Conservation (phyloP, 2,329 filamentous ascomycete species). For the Aspergillus latus region DNA sequence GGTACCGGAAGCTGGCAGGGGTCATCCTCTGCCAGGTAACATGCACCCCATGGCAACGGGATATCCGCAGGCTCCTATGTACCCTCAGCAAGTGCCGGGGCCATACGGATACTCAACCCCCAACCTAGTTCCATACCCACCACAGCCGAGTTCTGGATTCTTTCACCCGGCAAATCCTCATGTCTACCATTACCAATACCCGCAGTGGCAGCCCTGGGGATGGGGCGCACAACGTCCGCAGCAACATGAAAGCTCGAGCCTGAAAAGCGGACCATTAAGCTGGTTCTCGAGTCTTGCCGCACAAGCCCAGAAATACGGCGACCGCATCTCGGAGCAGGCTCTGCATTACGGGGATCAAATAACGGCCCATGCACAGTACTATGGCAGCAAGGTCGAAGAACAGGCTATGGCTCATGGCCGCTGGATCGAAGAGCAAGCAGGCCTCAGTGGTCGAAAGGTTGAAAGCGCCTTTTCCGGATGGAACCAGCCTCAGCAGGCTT, state of each 20-base stretch:
- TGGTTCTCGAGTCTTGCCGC: slow-evolving; percentile 39
- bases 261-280: slow-evolving; percentile 30
- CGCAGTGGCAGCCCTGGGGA: slow-evolving; percentile 27
- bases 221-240: slow-evolving; percentile 28
- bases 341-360: slow-evolving; percentile 43
- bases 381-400: slow-evolving; percentile 40
- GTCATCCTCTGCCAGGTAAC: slow-evolving; percentile 6
- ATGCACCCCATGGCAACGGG: slow-evolving; percentile 9
- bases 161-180: slow-evolving; percentile 22
- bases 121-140: slow-evolving; percentile 15
- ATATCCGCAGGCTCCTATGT: slow-evolving; percentile 13
- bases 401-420: slow-evolving; percentile 38
- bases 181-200: slow-evolving; percentile 27
- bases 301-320: slow-evolving; percentile 42
- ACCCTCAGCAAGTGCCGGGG: slow-evolving; percentile 9
- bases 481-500: slow-evolving; percentile 15
- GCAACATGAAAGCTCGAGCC: slow-evolving; percentile 22
- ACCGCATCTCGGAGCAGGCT: slow-evolving; percentile 39
- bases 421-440: slow-evolving; percentile 41
- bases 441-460: slow-evolving; percentile 29
- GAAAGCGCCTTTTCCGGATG: slow-evolving; percentile 24
- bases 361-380: slow-evolving; percentile 37
- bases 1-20: slow-evolving; percentile 15
- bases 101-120: slow-evolving; percentile 20
- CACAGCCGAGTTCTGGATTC: slow-evolving; percentile 26